Base-by-base conservation (phyloP, 768 basidiomycete species). In the Brasilioporus rufonigricans region DNA sequence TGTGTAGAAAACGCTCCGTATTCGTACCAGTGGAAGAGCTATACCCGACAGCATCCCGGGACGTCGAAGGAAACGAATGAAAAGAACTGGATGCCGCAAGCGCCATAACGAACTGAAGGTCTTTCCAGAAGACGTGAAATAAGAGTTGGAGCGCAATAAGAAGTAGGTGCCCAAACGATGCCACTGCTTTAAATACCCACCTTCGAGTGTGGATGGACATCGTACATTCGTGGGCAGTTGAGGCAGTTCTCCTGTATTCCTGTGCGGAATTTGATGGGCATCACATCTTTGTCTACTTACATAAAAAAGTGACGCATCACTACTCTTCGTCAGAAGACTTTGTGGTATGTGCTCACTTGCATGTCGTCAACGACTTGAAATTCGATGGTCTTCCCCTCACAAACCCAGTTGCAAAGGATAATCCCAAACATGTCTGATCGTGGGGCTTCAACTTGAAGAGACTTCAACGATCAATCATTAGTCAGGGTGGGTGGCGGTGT, bases 101-200 rank as follows among this genome's bases (percentile, higher is more conserved):
- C 1, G 50, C 21, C 61, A 62, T 62, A 8, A 39, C 14, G 51
- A 46, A 48, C 18, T 18, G 13, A 19, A 38, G 5, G 52, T 49
- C 58, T 55, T 39, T 4, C 51, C 61, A 46, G 49, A 63, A 60
- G 54, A 55, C 46, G 45, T 21, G 40, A n/a, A 43, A 36, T 3
- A 48, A 31, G n/a, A 43, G 5, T 24, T 43, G 23, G 43, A n/a
- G 32, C 10, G 11, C 38, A 11, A n/a, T n/a, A n/a, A n/a, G n/a
- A 10, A n/a, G 21, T n/a, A 24, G 29, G 31, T 16, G 16, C 10
- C 7, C 27, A 35, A 38, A 19, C n/a, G 8, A 26, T 8, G 27
- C 14, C 14, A 19, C 19, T 2, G 44, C n/a, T 16, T 44, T 44
- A 52, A 50, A 38, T 50, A 47, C 27, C n/a, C n/a, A n/a, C n/a